phyloP scores from a whole-genome alignment of 768 basidiomycete species.

The Leccinum broughii region DNA sequence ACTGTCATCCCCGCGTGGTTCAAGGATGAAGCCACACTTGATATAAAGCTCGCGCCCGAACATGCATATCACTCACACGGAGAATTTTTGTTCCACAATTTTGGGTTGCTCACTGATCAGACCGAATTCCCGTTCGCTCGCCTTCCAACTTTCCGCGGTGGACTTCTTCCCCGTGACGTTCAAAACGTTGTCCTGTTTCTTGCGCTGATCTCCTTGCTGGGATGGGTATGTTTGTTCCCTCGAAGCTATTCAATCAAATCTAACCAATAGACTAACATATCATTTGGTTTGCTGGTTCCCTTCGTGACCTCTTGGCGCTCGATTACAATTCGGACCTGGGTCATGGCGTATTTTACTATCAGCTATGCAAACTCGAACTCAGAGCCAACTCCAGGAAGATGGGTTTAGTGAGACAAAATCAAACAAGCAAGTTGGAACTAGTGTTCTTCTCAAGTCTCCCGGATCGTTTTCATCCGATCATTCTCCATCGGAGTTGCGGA shows the following conservation, averaged over 20 bases:
- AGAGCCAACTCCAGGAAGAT: not conserved
- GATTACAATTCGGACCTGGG: not conserved
- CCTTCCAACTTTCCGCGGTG: not conserved
- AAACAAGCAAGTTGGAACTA: not conserved
- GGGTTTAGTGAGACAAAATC: not conserved
- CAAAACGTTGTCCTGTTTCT: not conserved
- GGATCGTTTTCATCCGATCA: not conserved
- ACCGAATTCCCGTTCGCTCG: not conserved
- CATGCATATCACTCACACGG: not conserved
- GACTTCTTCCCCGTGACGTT: not conserved
- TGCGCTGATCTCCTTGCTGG: not conserved
- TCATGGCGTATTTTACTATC: not conserved
- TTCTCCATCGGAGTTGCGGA: constrained; percentile 3
- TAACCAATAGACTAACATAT: not conserved
- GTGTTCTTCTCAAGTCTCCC: not conserved
- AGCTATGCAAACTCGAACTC: not conserved
- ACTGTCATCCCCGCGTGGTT: constrained; percentile 3
- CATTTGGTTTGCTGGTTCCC: not conserved
- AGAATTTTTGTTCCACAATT: not conserved
- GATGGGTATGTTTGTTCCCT: not conserved
- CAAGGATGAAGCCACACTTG: constrained; percentile 14
- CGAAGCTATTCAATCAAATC: not conserved
- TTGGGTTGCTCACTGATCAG: not conserved
- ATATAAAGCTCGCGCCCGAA: constrained; percentile 8
- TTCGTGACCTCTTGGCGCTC: not conserved